Percentiles rank a stretch among this genome's conserved stretches.
Conservation (phyloP, 2,329 filamentous ascomycete genomes). For the Hypoxylon sp. region DNA sequence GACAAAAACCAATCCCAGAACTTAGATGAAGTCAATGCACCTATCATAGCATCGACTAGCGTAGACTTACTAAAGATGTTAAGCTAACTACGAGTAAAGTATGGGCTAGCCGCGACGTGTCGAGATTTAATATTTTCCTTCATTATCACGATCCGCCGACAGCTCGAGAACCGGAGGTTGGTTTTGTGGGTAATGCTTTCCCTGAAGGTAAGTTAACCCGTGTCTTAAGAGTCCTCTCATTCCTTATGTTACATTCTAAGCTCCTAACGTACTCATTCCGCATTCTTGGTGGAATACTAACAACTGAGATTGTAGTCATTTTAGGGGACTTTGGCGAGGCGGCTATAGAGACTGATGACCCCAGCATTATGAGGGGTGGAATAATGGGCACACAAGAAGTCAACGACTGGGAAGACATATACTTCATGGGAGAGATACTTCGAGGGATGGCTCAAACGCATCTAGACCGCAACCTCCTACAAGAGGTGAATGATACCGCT, state of each 20-base stretch:
- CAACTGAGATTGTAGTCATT: conserved; percentile 17
- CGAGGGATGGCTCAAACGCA: conserved; percentile 13
- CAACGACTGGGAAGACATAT: conserved; percentile 25
- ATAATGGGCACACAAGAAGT: not conserved
- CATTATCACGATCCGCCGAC: conserved; percentile 13
- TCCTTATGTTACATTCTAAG: not conserved
- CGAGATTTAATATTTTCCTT: conserved; percentile 29
- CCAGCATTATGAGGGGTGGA: not conserved
- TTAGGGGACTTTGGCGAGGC: conserved; percentile 23
- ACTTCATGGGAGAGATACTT: conserved; percentile 8
- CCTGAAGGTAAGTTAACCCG: conserved; percentile 21
- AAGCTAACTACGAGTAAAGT: conserved; percentile 14
- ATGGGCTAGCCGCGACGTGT: conserved; percentile 19
- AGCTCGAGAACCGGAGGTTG: not conserved
- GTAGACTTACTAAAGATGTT: not conserved
- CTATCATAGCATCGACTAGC: not conserved
- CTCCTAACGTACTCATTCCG: not conserved
- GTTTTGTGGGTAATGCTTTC: conserved; percentile 10
- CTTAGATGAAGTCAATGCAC: not conserved
- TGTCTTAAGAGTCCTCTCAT: not conserved
- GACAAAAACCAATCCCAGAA: not conserved
- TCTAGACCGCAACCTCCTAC: not conserved
- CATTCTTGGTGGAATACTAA: conserved; percentile 10
- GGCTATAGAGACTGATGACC: not conserved
- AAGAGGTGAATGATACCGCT: not conserved